Conservation (phyloP, 805 yeast species). For the Vanderwaltozyma tropicalis region DNA sequence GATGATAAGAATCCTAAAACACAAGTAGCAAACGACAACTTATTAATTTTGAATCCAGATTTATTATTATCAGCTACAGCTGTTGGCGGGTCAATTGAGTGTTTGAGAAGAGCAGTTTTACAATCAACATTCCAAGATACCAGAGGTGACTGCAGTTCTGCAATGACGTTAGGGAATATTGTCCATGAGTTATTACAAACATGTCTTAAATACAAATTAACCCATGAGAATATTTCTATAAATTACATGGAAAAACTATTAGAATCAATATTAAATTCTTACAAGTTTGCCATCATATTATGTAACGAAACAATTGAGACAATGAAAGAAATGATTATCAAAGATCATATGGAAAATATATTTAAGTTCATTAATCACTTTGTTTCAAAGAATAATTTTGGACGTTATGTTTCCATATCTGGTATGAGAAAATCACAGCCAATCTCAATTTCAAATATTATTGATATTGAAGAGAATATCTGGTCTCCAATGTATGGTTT, state of each 20-base stretch:
- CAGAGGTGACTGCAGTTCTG: slow-evolving; percentile 47
- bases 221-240: slow-evolving; percentile 20
- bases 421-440: slow-evolving; percentile 29
- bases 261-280: slow-evolving; percentile 34
- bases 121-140: slow-evolving; percentile 46
- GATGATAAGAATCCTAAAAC: slow-evolving; percentile 22
- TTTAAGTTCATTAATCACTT: slow-evolving; percentile 43
- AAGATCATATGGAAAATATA: slow-evolving; percentile 42
- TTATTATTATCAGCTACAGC: slow-evolving; percentile 69
- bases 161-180: slow-evolving; percentile 69
- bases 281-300: slow-evolving; percentile 43
- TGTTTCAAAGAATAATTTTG: slow-evolving; percentile 27
- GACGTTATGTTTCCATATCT: slow-evolving; percentile 15
- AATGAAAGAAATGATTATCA: slow-evolving; percentile 33
- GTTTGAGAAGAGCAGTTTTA: slow-evolving; percentile 63
- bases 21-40: slow-evolving; percentile 34
- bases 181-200: slow-evolving; percentile 64
- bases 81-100: slow-evolving; percentile 63
- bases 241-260: slow-evolving; percentile 24
- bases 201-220: slow-evolving; percentile 29
- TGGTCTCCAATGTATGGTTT: slow-evolving; percentile 89
- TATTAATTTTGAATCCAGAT: slow-evolving; percentile 82
- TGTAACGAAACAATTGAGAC: slow-evolving; percentile 41
- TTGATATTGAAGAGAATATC: slow-evolving; percentile 83
- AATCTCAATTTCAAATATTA: slow-evolving; percentile 49